Evolutionary conservation across 768 basidiomycete genomes (phyloP).

Genomic region (Boletus barrowsii): DNA sequence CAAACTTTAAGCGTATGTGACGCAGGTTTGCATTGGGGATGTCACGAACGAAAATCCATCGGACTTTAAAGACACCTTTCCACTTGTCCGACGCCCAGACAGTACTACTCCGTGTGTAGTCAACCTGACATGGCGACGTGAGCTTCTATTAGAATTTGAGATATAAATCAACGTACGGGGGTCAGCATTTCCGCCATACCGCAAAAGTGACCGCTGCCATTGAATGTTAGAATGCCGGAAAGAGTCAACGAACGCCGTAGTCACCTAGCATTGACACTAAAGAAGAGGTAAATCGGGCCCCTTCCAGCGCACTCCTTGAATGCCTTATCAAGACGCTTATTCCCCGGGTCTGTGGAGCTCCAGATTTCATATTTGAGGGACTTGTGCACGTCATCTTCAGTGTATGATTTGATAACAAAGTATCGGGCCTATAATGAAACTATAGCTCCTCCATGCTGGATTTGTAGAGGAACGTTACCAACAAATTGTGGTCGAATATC

Average conservation of each 20-base stretch:
- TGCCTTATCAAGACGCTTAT: conserved; percentile 95
- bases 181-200: conserved; percentile 99
- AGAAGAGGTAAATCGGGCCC: conserved; percentile 96
- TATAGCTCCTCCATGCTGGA: background rate
- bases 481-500: conserved; percentile 79
- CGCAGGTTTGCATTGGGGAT: conserved; percentile 87
- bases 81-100: conserved; percentile 99
- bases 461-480: conserved; percentile 28
- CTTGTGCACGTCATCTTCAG: conserved; percentile 99
- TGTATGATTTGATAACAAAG: conserved; percentile 99
- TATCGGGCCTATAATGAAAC: conserved; percentile 65
- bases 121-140: conserved; percentile 49
- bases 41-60: conserved; percentile 97
- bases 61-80: conserved; percentile 99
- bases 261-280: conserved; percentile 91
- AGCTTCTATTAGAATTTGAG: background rate
- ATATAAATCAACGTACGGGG: conserved; percentile 49
- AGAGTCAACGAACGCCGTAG: conserved; percentile 1
- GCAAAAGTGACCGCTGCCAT: conserved; percentile 86
- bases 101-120: conserved; percentile 90
- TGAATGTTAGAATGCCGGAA: conserved; percentile 9
- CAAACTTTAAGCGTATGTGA: conserved; percentile 82
- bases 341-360: conserved; percentile 96
- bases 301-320: conserved; percentile 92
- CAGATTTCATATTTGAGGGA: conserved; percentile 97